These are phyloP conservation scores for Luzula sylvatica DNA, from an alignment of 176 grass and related monocot genomes.

Conservation along the genomic window DNA sequence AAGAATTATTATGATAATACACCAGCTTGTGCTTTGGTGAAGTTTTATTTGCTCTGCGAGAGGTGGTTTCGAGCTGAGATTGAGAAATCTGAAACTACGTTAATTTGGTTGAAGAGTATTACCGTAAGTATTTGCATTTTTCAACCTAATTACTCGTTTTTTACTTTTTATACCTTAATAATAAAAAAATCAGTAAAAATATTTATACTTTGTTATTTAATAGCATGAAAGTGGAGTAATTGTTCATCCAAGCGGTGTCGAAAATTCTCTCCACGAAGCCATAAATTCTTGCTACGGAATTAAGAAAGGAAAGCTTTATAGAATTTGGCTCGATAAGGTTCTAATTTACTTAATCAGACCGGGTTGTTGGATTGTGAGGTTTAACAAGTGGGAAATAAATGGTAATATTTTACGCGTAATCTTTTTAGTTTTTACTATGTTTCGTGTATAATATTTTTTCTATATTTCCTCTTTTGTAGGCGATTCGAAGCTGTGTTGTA, in stretches of 20 bases:
- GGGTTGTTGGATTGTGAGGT: constrained; percentile 65
- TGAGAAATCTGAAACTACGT: constrained; percentile 42
- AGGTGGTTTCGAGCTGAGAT: constrained; percentile 56
- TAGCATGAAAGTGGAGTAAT: constrained; percentile 51
- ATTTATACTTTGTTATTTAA: constrained; percentile 10
- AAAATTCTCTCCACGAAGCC: constrained; percentile 41
- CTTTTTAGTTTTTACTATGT: neutral
- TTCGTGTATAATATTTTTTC: constrained; percentile 1
- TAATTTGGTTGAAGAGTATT: constrained; percentile 43
- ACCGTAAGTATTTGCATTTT: constrained; percentile 47
- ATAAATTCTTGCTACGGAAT: constrained; percentile 46
- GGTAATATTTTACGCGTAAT: constrained; percentile 41
- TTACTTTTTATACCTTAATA: neutral
- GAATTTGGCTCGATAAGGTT: constrained; percentile 74
- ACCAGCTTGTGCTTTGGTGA: constrained; percentile 48
- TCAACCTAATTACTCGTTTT: constrained; percentile 4
- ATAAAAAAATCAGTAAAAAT: neutral
- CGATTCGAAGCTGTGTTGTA: constrained; percentile 30
- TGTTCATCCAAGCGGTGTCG: constrained; percentile 68
- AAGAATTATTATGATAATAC: constrained; percentile 1
- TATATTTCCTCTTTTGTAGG: constrained; percentile 31
- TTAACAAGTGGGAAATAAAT: constrained; percentile 77
- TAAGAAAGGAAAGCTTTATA: constrained; percentile 50
- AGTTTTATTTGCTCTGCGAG: constrained; percentile 73
- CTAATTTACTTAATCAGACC: constrained; percentile 39